Evolutionary conservation across 371 early-diverging fungal genomes (phyloP).

Genomic region (Mucor mucedo): DNA sequence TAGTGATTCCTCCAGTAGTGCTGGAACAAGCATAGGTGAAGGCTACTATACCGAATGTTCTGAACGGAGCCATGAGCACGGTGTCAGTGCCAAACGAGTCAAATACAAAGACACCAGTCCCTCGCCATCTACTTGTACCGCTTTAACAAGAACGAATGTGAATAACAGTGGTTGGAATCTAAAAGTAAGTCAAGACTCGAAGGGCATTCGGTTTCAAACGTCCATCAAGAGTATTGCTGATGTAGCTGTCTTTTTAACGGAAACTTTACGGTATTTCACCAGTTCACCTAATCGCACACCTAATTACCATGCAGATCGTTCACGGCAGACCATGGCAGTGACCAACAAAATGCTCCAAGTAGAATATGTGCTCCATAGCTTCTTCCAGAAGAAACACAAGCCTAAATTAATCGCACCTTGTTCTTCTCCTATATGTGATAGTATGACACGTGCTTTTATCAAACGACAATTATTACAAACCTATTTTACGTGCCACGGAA

Average conservation of each 20-base stretch:
- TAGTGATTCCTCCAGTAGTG: neutral
- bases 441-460: conserved; percentile 4
- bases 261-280: conserved; percentile 32
- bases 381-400: conserved; percentile 28
- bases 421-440: neutral
- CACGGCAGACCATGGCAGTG: conserved; percentile 19
- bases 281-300: conserved; percentile 30
- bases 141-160: neutral
- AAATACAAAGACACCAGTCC: neutral
- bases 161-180: conserved; percentile 29
- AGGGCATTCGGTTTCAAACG: conserved; percentile 38
- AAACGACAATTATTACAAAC: conserved; percentile 26
- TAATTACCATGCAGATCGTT: conserved; percentile 30
- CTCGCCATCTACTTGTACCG: neutral
- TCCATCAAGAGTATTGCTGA: conserved; percentile 39
- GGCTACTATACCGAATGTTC: neutral
- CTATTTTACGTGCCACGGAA: conserved; percentile 37
- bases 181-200: conserved; percentile 22
- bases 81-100: conserved; percentile 4
- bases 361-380: conserved; percentile 34
- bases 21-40: too few species aligned
- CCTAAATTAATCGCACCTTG: neutral
- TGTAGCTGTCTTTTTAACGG: conserved; percentile 29
- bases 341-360: conserved; percentile 38
- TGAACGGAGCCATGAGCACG: conserved; percentile 18